Evolutionary conservation across 176 grass and related monocot genomes (phyloP).

Genomic region (Lolium rigidum): DNA sequence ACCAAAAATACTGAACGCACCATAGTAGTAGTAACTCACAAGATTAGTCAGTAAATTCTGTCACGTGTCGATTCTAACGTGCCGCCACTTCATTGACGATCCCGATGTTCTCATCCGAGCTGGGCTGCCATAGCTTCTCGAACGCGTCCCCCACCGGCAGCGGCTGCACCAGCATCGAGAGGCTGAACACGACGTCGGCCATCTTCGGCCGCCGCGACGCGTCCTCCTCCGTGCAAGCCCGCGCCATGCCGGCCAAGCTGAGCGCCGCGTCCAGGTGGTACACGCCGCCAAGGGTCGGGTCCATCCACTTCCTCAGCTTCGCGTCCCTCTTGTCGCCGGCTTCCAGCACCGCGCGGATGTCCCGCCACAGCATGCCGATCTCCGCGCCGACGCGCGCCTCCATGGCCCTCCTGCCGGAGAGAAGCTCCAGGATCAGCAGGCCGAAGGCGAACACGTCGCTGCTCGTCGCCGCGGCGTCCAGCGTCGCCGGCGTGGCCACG

Average conservation of each 20-base stretch:
- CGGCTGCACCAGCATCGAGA: slow-evolving; percentile 54
- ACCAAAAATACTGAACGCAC: not conserved
- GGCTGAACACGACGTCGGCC: slow-evolving; percentile 61
- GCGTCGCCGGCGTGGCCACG: slow-evolving; percentile 37
- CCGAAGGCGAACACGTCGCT: slow-evolving; percentile 66
- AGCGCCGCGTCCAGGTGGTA: slow-evolving; percentile 50
- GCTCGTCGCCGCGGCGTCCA: slow-evolving; percentile 38
- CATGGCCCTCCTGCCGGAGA: slow-evolving; percentile 57
- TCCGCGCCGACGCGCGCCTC: slow-evolving; percentile 47
- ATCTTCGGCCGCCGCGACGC: slow-evolving; percentile 54
- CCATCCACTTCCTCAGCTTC: slow-evolving; percentile 64
- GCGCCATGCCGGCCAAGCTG: slow-evolving; percentile 60
- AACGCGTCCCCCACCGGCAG: slow-evolving; percentile 40
- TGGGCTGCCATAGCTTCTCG: slow-evolving; percentile 55
- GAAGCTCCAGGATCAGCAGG: slow-evolving; percentile 53
- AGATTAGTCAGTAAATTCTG: not conserved
- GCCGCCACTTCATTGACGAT: slow-evolving; percentile 48
- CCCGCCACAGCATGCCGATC: slow-evolving; percentile 56
- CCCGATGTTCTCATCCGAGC: slow-evolving; percentile 53
- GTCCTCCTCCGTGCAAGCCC: slow-evolving; percentile 68
- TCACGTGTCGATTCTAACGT: not conserved
- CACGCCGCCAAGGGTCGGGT: slow-evolving; percentile 48
- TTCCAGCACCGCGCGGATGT: slow-evolving; percentile 56
- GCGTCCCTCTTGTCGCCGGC: slow-evolving; percentile 50
- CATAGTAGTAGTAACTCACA: not conserved